Percentiles rank a stretch among this genome's conserved stretches.
Conservation (phyloP, 257 asterid genomes). For the Anisodus acutangulus region DNA sequence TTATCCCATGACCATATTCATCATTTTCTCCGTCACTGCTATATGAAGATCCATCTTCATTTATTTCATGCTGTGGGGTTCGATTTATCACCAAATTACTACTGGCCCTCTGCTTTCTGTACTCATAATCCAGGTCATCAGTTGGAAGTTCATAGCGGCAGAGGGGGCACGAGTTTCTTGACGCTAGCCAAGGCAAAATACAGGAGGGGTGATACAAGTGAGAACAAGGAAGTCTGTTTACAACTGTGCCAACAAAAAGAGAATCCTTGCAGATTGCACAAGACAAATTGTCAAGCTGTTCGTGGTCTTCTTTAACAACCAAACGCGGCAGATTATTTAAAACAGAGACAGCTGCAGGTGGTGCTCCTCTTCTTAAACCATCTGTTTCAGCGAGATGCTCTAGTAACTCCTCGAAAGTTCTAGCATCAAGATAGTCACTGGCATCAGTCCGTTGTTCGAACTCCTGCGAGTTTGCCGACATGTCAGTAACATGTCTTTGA, state of each 20-base stretch:
- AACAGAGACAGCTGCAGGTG: conserved; percentile 74
- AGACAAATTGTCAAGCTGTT: conserved; percentile 49
- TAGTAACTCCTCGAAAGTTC: conserved; percentile 60
- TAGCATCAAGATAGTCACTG: conserved; percentile 54
- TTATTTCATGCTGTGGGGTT: conserved; percentile 43
- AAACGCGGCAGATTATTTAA: conserved; percentile 54
- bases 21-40: conserved; percentile 42
- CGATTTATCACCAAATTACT: conserved; percentile 32
- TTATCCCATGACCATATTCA: conserved; percentile 26
- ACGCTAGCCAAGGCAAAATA: conserved; percentile 80
- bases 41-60: conserved; percentile 44
- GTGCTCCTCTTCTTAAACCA: conserved; percentile 70
- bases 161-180: conserved; percentile 92
- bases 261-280: conserved; percentile 96
- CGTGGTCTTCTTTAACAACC: conserved; percentile 50
- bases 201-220: conserved; percentile 84
- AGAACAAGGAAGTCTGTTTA: conserved; percentile 78
- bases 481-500: conserved; percentile 35
- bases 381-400: conserved; percentile 68
- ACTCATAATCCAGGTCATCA: conserved; percentile 79
- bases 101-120: conserved; percentile 47
- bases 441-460: conserved; percentile 41
- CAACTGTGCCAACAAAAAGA: conserved; percentile 57
- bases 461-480: conserved; percentile 47
- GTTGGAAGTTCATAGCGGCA: conserved; percentile 94